Evolutionary conservation across 1,139 yeast species (phyloP), one percentile per base, ranked within the genome.

Genomic region (Suhomyces yuchorum): DNA sequence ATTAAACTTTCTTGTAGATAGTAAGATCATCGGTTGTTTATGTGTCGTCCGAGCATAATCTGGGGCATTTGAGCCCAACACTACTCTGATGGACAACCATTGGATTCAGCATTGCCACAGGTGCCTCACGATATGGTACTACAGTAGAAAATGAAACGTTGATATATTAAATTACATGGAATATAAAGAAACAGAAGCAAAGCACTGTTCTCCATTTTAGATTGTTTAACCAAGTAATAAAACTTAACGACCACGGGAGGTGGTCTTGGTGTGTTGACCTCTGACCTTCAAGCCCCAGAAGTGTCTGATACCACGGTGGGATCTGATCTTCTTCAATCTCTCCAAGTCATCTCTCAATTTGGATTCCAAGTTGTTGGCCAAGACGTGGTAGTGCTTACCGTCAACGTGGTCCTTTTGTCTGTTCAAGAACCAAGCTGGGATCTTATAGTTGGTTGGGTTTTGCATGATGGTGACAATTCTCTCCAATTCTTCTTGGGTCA

Each of bases 291-390:
- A 80, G 72, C 98, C 98, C 98, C 98, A 95, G 95, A 87, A 92
- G 86, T 93, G 99, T 87, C 99, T 90, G 78, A 93, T 88, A 92
- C 99, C 99, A 83, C 98, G 88, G 95, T 93, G 99, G 72, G 98
- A 84, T 87, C 98, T 93, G 87, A 95, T 93, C 84, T 95, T 93
- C 96, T 95, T 95, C 80, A 93, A 86, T 85, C 98, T 93, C 84
- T 93, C 99, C 78, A 93, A 85, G 75, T 93, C 99, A 77, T 93
- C 99, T 88, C 99, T 95, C 81, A 93, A 89, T 84, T 93, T 93
- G 72, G 97, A 89, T 83, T 95, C 99, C 78, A 95, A 83, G 84
- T 89, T 89, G 93, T 93, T 93, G 70, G 98, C 98, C 71, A 93
- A 87, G 73, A 89, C 89, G 84, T 93, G 99, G 85, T 90, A 85